Percentiles rank a stretch among this genome's conserved stretches.
These are phyloP conservation scores for Nicotiana tomentosiformis DNA, from an alignment of 257 asterid species.

Conservation along the genomic window DNA sequence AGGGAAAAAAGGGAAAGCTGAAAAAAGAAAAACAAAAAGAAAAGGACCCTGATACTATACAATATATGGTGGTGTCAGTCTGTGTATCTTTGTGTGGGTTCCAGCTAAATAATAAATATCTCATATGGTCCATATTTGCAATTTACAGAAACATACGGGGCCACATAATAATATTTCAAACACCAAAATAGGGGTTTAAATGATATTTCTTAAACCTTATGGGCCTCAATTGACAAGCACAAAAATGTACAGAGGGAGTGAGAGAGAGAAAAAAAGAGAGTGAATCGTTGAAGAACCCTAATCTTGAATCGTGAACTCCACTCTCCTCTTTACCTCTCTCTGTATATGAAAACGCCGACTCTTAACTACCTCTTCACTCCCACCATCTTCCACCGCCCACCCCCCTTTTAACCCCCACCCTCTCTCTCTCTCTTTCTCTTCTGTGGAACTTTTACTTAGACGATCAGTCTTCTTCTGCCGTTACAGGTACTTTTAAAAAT, in stretches of 20 bases:
- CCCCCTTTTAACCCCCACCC: neutral
- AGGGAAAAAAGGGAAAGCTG: neutral
- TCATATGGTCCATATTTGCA: neutral
- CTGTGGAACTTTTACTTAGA: neutral
- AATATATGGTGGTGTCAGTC: slow-evolving; percentile 6
- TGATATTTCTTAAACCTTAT: neutral
- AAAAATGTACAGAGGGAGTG: neutral
- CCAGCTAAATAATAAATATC: neutral
- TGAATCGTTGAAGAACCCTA: neutral
- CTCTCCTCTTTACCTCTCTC: neutral
- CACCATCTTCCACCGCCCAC: neutral
- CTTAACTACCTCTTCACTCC: neutral
- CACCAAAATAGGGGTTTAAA: neutral
- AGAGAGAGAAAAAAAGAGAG: neutral
- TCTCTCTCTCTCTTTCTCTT: neutral
- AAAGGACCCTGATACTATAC: neutral
- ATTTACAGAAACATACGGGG: neutral
- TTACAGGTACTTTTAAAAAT: neutral
- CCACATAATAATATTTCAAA: neutral
- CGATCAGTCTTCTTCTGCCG: neutral
- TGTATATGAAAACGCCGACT: slow-evolving; percentile 4
- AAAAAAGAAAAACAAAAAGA: neutral
- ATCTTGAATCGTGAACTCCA: neutral
- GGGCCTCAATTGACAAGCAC: neutral
- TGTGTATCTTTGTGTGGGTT: neutral